phyloP scores from a whole-genome alignment of 345 rosid species.

The Bruguiera sexangula region DNA sequence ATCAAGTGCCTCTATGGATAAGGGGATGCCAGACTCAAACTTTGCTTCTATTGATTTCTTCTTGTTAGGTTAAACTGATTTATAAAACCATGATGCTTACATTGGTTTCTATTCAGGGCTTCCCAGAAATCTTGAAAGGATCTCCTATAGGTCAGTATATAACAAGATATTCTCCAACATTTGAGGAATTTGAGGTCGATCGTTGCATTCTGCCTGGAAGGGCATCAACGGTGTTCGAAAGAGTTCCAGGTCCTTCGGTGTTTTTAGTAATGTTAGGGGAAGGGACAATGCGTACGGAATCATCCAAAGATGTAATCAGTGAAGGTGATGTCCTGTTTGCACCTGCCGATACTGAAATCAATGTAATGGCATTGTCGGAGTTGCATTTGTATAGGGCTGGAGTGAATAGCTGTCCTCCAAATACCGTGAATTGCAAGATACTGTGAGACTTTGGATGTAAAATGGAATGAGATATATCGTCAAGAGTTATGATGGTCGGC shows the following conservation, averaged over 20 bases:
- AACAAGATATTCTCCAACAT: slow-evolving; percentile 86
- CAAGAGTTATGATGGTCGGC: background rate
- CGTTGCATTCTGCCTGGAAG: slow-evolving; percentile 63
- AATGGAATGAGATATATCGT: background rate
- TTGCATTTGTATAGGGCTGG: slow-evolving; percentile 85
- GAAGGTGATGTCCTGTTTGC: slow-evolving; percentile 84
- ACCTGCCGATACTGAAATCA: slow-evolving; percentile 60
- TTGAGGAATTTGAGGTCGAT: slow-evolving; percentile 91
- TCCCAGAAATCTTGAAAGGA: slow-evolving; percentile 81
- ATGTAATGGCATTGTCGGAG: slow-evolving; percentile 45
- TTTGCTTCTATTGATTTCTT: no score
- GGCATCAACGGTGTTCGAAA: slow-evolving; percentile 60
- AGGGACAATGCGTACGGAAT: slow-evolving; percentile 49
- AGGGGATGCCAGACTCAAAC: no score
- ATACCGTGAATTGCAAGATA: slow-evolving; percentile 15
- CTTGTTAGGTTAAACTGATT: background rate
- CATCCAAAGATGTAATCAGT: slow-evolving; percentile 31
- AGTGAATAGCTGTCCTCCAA: slow-evolving; percentile 61
- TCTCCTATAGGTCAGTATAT: slow-evolving; percentile 54
- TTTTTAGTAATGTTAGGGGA: slow-evolving; percentile 57
- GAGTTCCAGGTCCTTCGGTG: slow-evolving; percentile 78
- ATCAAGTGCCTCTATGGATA: no score
- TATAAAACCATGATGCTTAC: background rate
- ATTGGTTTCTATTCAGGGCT: slow-evolving; percentile 53
- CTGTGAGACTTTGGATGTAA: background rate